Conservation (phyloP, 1,284 basidiomycete species). For the Pyrrhoderma lamaoense region DNA sequence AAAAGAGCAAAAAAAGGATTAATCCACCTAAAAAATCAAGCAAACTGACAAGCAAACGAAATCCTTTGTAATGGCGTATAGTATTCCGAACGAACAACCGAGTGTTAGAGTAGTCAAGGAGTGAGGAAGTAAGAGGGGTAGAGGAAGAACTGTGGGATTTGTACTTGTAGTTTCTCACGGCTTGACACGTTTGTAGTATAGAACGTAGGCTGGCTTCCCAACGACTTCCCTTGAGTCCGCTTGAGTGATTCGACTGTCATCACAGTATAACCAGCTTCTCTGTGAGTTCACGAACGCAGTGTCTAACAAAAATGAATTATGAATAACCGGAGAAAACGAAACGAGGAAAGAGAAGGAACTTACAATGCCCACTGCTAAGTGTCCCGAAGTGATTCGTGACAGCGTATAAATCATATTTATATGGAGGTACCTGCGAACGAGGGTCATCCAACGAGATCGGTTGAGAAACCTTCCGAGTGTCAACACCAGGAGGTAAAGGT, state of each 20-base stretch:
- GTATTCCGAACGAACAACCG: neutral
- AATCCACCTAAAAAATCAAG: too few species aligned
- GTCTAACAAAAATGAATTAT: slow-evolving; percentile 39
- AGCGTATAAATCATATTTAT: slow-evolving; percentile 81
- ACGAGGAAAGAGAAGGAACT: slow-evolving; percentile 29
- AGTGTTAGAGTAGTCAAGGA: neutral
- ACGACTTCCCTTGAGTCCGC: slow-evolving; percentile 77
- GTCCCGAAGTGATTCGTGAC: slow-evolving; percentile 92
- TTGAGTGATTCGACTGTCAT: slow-evolving; percentile 71
- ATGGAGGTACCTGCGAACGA: slow-evolving; percentile 74
- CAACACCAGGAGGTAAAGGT: slow-evolving; percentile 58
- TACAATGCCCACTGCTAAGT: slow-evolving; percentile 87
- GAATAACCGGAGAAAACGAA: neutral
- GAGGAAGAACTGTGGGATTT: neutral
- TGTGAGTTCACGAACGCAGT: slow-evolving; percentile 79
- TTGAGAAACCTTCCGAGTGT: slow-evolving; percentile 34
- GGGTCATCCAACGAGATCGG: slow-evolving; percentile 58
- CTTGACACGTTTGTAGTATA: slow-evolving; percentile 77
- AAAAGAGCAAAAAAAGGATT: neutral
- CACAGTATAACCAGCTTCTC: slow-evolving; percentile 80
- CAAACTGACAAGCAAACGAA: too few species aligned
- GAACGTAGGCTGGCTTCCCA: slow-evolving; percentile 78
- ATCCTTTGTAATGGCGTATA: neutral
- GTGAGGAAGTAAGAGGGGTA: slow-evolving; percentile 20
- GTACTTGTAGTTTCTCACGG: slow-evolving; percentile 29